A percentile compares a stretch with the other conserved stretches of the same genome.
These are phyloP conservation scores for Talaromyces sp. DNA, from an alignment of 2,329 filamentous ascomycete species.

Conservation along the genomic window DNA sequence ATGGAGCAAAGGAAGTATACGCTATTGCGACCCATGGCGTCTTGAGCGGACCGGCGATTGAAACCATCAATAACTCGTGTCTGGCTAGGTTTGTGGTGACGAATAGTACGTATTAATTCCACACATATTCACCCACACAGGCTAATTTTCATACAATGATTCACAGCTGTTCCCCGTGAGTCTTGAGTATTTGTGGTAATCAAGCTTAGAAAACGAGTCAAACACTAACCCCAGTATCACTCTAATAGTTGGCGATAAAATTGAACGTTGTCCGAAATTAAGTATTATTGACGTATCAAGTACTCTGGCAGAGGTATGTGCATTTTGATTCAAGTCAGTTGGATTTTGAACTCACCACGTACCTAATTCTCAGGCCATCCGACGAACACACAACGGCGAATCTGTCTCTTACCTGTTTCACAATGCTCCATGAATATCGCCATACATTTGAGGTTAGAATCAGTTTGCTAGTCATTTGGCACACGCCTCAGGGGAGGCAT, in stretches of 20 bases:
- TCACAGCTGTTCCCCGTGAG: constrained; percentile 37
- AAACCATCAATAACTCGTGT: constrained; percentile 73
- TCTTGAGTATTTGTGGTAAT: not conserved
- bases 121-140: constrained; percentile 50
- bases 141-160: not conserved
- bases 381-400: constrained; percentile 10
- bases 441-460: not conserved
- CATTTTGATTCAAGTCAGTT: not conserved
- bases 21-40: constrained; percentile 96
- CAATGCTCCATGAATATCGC: constrained; percentile 10
- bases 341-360: not conserved
- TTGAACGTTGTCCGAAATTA: constrained; percentile 68
- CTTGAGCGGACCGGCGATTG: constrained; percentile 78
- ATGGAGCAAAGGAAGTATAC: constrained; percentile 81
- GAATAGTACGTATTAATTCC: constrained; percentile 1
- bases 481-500: not conserved
- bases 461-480: not conserved
- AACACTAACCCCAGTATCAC: not conserved
- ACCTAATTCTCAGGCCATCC: constrained; percentile 1
- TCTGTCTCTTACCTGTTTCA: constrained; percentile 8
- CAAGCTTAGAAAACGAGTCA: not conserved
- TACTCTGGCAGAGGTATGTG: constrained; percentile 44
- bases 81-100: constrained; percentile 79
- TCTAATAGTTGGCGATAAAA: constrained; percentile 60
- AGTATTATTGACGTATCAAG: constrained; percentile 89